Conservation (phyloP, 2,329 filamentous ascomycete species). For the Epichloe typhina region DNA sequence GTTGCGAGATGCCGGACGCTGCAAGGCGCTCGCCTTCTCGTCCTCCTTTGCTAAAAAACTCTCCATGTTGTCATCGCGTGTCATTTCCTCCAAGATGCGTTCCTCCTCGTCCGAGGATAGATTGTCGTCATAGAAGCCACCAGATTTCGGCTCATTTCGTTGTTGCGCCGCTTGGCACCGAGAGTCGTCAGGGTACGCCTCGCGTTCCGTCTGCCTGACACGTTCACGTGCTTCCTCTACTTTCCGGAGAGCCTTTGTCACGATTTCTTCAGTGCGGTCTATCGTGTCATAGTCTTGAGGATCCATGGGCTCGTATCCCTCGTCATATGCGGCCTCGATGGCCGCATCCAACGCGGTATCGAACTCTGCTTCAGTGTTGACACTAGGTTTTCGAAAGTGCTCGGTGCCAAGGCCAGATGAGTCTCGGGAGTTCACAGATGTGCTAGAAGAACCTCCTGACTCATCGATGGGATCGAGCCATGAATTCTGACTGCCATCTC, state of each 20-base stretch:
- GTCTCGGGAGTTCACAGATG: constrained; percentile 68
- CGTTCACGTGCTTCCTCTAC: constrained; percentile 66
- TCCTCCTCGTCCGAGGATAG: constrained; percentile 58
- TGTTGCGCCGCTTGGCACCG: constrained; percentile 18
- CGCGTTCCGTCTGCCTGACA: constrained; percentile 59
- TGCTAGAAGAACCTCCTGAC: constrained; percentile 61
- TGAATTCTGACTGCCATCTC: constrained; percentile 62
- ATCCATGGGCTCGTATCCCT: constrained; percentile 66
- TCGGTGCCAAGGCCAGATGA: constrained; percentile 59
- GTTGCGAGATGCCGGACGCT: constrained; percentile 48
- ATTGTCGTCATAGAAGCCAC: constrained; percentile 50
- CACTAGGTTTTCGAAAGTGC: constrained; percentile 54
- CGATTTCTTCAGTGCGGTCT: constrained; percentile 29
- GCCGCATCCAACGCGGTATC: constrained; percentile 90
- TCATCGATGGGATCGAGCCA: constrained; percentile 95
- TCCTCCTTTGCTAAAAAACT: constrained; percentile 53
- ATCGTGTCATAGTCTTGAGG: constrained; percentile 26
- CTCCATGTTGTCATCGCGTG: constrained; percentile 66
- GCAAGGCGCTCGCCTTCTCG: constrained; percentile 40
- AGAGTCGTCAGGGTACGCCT: constrained; percentile 31
- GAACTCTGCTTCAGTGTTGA: constrained; percentile 75
- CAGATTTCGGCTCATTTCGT: constrained; percentile 17
- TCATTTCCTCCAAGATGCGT: constrained; percentile 75
- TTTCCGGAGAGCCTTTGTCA: constrained; percentile 46
- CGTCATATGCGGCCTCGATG: constrained; percentile 90